Base-by-base conservation (phyloP, 192 early-diverging fungal genomes). In the Thamnidium elegans region DNA sequence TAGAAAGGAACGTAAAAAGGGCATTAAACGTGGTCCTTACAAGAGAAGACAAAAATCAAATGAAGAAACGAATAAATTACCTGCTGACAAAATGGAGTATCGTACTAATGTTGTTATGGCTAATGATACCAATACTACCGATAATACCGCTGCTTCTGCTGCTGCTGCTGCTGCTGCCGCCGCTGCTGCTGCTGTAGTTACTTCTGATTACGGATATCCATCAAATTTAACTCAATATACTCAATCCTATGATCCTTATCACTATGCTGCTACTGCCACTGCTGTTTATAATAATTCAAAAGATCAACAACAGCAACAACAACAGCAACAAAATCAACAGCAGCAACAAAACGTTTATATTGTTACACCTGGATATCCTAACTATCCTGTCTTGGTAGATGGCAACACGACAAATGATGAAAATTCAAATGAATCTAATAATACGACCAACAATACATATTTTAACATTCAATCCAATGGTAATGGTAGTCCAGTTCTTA, bases 11-110 rank as follows among this genome's bases (percentile, higher is more conserved):
- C 79, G 93, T 13, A 87, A 90, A 67, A 87, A 88, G 59, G 92
- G 92, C 7, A 80, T 93, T 55, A 92, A 92, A 64, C 79, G 92
- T 17, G 92, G 92, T 7, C 92, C 91, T 0, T 94, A 94, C 65
- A 92, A 92, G 62, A 78, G 81, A 63, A 81, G 78, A 65, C 56
- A 66, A 10, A 65, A 60, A 13, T 15, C 58, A 9, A 60, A 51
- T 60, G 69, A 39, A 10, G 36, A 39, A 39, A 39, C 7, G 5
- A 39, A 6, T 10, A 39, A 39, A 39, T 39, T 4, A 9, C 0
- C 2, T 9, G 9, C 36, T 39, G 36, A 39, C 1, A 39, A 39
- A 4, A 39, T 39, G 9, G 36, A 39, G 36, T 39, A 39, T 10
- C 36, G 36, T 39, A 10, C 36, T 26, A 26, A 26, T 26, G 26